Evolutionary conservation across 2,329 filamentous ascomycete species (phyloP).

Genomic region (Botrytis galanthina): DNA sequence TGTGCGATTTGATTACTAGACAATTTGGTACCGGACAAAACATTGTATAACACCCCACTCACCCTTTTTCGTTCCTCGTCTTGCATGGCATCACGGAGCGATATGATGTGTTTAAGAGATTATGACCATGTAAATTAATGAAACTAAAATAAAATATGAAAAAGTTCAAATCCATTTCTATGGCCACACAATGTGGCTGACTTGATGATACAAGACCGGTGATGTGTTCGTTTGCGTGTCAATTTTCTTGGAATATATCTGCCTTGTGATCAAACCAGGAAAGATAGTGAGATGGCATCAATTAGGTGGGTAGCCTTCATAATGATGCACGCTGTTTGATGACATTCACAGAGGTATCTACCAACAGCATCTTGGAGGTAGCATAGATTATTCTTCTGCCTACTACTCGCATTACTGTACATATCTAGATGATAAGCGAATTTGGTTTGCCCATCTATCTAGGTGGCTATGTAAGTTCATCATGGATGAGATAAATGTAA

Average conservation of each 20-base stretch:
- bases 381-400: not conserved
- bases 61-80: conserved; percentile 35
- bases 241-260: not conserved
- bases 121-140: conserved; percentile 35
- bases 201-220: not conserved
- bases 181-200: not conserved
- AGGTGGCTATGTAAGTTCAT: not conserved
- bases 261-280: not conserved
- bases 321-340: not conserved
- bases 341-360: not conserved
- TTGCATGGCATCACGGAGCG: conserved; percentile 33
- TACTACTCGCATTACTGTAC: not conserved
- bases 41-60: conserved; percentile 38
- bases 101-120: conserved; percentile 30
- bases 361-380: not conserved
- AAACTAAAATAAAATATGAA: conserved; percentile 18
- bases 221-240: not conserved
- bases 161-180: conserved; percentile 1
- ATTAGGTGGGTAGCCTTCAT: not conserved
- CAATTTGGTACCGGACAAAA: conserved; percentile 25
- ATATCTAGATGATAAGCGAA: not conserved
- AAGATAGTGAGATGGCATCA: not conserved
- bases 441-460: not conserved
- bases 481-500: not conserved
- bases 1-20: conserved; percentile 3